phyloP scores from a whole-genome alignment of 139 green algal genomes.

The Choricystis sp. region DNA sequence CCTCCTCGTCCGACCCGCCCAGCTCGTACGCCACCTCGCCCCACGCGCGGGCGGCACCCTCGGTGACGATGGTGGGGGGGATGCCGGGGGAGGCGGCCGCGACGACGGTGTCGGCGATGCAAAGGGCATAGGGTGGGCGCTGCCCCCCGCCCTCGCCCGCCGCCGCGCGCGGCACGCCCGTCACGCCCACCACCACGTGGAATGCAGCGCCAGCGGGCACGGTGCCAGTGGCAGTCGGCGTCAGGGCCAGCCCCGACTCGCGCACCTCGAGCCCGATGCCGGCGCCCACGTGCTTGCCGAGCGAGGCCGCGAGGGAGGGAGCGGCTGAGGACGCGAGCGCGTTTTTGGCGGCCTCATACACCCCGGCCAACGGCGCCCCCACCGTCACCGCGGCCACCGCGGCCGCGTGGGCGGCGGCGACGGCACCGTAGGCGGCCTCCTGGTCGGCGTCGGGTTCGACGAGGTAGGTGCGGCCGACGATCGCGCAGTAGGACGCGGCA shows the following conservation, averaged over 20 bases:
- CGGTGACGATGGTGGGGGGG: conserved; percentile 47
- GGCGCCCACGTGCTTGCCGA: conserved; percentile 75
- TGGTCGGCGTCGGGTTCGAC: conserved; percentile 69
- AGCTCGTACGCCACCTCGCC: conserved; percentile 49
- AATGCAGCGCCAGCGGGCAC: conserved; percentile 45
- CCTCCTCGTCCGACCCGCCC: conserved; percentile 21
- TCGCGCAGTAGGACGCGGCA: conserved; percentile 75
- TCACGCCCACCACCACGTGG: conserved; percentile 39
- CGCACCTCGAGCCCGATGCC: conserved; percentile 83
- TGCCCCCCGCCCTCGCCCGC: conserved; percentile 10
- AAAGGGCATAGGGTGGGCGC: conserved; percentile 33
- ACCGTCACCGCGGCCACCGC: conserved; percentile 54
- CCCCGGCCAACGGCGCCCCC: conserved; percentile 39
- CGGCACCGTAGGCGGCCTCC: conserved; percentile 57
- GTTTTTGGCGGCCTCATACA: conserved; percentile 49
- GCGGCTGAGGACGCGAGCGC: conserved; percentile 17
- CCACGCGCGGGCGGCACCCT: conserved; percentile 28
- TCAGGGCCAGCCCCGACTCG: conserved; percentile 32
- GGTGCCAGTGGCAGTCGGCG: conserved; percentile 24
- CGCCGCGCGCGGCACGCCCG: conserved; percentile 12
- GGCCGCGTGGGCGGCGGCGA: conserved; percentile 58
- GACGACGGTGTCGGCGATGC: conserved; percentile 82
- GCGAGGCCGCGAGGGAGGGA: conserved; percentile 37
- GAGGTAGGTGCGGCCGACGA: conserved; percentile 74
- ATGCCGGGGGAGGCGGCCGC: conserved; percentile 29